A percentile compares a stretch with the other conserved stretches of the same genome.
phyloP scores from a whole-genome alignment of 192 early-diverging fungal genomes.

The Powellomyces hirtus region DNA sequence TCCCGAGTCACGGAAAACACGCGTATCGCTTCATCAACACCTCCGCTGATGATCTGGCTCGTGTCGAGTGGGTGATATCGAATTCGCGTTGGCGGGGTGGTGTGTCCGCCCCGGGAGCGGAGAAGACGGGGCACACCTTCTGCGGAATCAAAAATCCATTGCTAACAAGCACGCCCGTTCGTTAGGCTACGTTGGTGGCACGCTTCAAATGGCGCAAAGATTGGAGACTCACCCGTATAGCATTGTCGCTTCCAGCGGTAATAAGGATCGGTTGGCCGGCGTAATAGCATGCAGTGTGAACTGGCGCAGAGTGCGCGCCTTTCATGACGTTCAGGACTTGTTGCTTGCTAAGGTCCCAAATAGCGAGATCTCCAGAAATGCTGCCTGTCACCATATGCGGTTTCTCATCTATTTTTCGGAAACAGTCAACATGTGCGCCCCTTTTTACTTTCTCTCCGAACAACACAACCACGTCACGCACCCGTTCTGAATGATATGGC shows the following conservation, averaged over 20 bases:
- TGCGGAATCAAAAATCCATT: constrained; percentile 91
- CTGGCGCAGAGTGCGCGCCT: constrained; percentile 77
- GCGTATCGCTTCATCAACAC: constrained; percentile 80
- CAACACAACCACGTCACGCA: constrained; percentile 19
- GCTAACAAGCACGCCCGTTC: constrained; percentile 35
- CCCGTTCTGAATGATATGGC: constrained; percentile 87
- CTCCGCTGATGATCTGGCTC: constrained; percentile 72
- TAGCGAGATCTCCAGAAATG: constrained; percentile 79
- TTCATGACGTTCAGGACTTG: constrained; percentile 76
- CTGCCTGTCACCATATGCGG: constrained; percentile 89
- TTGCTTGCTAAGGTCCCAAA: constrained; percentile 89
- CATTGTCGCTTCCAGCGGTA: constrained; percentile 85
- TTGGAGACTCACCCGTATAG: constrained; percentile 64
- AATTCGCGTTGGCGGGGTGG: constrained; percentile 77
- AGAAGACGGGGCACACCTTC: constrained; percentile 79
- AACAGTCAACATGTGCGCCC: not conserved
- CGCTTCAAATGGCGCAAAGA: not conserved
- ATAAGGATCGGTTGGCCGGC: constrained; percentile 82
- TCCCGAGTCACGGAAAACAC: constrained; percentile 83
- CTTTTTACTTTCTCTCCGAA: not conserved
- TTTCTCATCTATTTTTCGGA: constrained; percentile 57
- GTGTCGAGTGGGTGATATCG: constrained; percentile 75
- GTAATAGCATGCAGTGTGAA: constrained; percentile 79
- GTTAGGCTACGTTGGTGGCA: not conserved
- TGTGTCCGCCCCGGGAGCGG: constrained; percentile 84